These are phyloP conservation scores for Leishmania guyanensis DNA, from an alignment of 208 protist species.

Conservation along the genomic window DNA sequence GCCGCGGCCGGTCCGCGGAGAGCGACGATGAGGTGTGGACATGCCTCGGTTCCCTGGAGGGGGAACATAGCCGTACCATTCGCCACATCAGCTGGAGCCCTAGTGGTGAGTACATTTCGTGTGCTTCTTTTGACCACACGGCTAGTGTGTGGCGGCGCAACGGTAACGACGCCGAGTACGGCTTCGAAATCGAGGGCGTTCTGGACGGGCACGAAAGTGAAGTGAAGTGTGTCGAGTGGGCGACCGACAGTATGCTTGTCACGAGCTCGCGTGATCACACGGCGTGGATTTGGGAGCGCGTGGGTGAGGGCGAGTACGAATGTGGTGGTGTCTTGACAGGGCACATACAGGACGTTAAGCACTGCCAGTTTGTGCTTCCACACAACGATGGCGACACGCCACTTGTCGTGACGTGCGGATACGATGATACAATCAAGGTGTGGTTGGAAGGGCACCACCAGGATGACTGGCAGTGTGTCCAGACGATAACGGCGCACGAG, in stretches of 20 bases:
- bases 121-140: conserved; percentile 84
- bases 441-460: conserved; percentile 73
- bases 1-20: conserved; percentile 7
- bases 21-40: conserved; percentile 33
- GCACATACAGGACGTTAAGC: conserved; percentile 92
- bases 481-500: conserved; percentile 70
- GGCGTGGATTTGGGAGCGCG: conserved; percentile 92
- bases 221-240: conserved; percentile 90
- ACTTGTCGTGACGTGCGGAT: conserved; percentile 75
- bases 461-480: conserved; percentile 91
- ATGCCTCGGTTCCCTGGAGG: conserved; percentile 59
- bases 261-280: conserved; percentile 90
- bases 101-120: conserved; percentile 76
- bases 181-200: conserved; percentile 75
- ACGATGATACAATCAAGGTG: conserved; percentile 82
- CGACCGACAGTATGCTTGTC: conserved; percentile 75
- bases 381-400: conserved; percentile 54
- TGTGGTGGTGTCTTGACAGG: conserved; percentile 87
- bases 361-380: conserved; percentile 77
- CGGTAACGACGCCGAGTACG: conserved; percentile 28
- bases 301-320: conserved; percentile 88
- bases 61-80: conserved; percentile 79
- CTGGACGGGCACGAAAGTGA: conserved; percentile 93
- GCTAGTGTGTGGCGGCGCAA: conserved; percentile 72
- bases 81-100: conserved; percentile 87